Evolutionary conservation across 257 asterid species (phyloP), one percentile per base, ranked within the genome.

Genomic region (Nicotiana tabacum): DNA sequence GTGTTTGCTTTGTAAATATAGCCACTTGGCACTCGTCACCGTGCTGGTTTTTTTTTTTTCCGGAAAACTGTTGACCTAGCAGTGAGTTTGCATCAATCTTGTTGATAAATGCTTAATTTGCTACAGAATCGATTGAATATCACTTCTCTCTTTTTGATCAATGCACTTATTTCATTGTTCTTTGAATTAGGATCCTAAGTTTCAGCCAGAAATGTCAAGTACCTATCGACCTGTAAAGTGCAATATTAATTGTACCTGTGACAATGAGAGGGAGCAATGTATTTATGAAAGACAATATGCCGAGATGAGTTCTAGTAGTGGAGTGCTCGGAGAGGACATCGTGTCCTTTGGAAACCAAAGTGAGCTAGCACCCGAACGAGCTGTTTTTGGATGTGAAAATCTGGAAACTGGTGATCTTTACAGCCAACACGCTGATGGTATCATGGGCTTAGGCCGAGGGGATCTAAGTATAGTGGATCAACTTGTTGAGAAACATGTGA

Each of bases 381-480:
- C 98, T 84, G 89, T 89, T 86, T 93, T 95, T 87, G 98, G 98
- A 78, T 92, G 98, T 85, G 98, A 93, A 89, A 92, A 90, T 82
- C 77, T 89, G 90, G 98, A 93, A 91, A 92, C 97, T n/a, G 98
- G 98, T 70, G 98, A 95, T 77, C 94, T 93, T 57, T 95, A 90
- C 87, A 92, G 92, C 87, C 98, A 95, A 84, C 98, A 92, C 83
- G 98, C 98, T 82, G 98, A 95, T 91, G 98, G 98, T 58, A 95
- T 95, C 68, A 95, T 95, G 96, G 98, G 98, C 81, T 88, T 95
- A 83, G 98, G 98, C 21, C 95, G 96, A 76, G 98, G 98, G 81
- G 98, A 95, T 84, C 95, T 95, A 76, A 93, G 98, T 91, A 90
- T 95, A 68, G 95, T 95, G 72, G 98, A 95, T 88, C 98, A 95